Base-by-base conservation (phyloP, 805 yeast genomes). In the Metschnikowia drakensbergensis region DNA sequence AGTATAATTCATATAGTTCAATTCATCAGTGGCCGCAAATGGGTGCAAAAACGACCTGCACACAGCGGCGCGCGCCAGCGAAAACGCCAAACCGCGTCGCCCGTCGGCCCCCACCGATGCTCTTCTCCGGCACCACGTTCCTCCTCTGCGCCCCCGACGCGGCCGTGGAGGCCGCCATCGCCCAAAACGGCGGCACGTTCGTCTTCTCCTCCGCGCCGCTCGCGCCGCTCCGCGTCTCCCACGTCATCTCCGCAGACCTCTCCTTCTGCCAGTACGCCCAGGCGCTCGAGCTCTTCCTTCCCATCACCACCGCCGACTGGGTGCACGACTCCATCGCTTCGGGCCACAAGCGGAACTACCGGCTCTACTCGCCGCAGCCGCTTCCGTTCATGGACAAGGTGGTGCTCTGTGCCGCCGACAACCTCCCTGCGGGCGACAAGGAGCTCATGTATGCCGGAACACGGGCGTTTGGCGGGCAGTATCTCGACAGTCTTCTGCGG, bases 381-480 rank as follows among this genome's bases (percentile, higher is more conserved):
- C 70, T 70, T 28, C 81, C 77, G 50, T 77, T 87, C 52, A 71
- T 92, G 60, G 82, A 81, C 51, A 77, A 79, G 45, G 76, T 80
- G 13, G 79, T 80, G 53, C 68, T 88, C 1, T 81, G 88, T 51
- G 74, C 81, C 10, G 74, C 75, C 3, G 81, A 86, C 6, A 78
- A 80, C 27, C 63, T 81, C 26, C 75, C 83, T 0, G 69, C 69
- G 1, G 81, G 81, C 3, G 89, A 84, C 53, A 75, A 78, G 41
- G 91, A 83, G 47, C 80, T 79, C n/a, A 73, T 88, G 11, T 77
- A 81, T 54, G 83, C 82, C 5, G 88, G 86, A 0, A 84, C 84
- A 2, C 66, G 78, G 22, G 82, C 87, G 1, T 74, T 87, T 51
- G 98, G 97, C 1, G 98, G 96, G 3, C 82, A 79, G 31, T 82